Evolutionary conservation across 2,329 filamentous ascomycete species (phyloP).

Genomic region (Fusarium ramigenum): DNA sequence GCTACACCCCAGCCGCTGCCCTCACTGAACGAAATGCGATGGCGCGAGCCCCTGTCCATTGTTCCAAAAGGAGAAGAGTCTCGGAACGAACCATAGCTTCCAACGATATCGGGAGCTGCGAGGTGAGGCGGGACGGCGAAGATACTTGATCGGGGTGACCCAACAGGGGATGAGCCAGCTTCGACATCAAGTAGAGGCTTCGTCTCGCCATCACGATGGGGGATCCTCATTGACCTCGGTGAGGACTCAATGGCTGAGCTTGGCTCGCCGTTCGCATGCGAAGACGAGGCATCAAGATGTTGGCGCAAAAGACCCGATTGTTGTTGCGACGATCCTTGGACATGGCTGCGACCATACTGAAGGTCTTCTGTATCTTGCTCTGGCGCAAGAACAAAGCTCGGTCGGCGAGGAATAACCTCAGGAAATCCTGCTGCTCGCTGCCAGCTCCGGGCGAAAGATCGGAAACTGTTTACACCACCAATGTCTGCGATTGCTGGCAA

Average conservation of each 20-base stretch:
- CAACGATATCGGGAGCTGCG: conserved; percentile 74
- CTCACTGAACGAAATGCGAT: conserved; percentile 59
- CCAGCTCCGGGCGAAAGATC: conserved; percentile 93
- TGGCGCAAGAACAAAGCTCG: conserved; percentile 74
- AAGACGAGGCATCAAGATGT: conserved; percentile 57
- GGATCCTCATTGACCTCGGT: conserved; percentile 6
- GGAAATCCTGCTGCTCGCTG: conserved; percentile 88
- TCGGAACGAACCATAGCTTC: conserved; percentile 71
- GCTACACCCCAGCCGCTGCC: conserved; percentile 46
- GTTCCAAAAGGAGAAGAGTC: conserved; percentile 63
- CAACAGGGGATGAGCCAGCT: conserved; percentile 45
- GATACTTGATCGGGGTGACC: conserved; percentile 53
- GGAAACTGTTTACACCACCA: conserved; percentile 92
- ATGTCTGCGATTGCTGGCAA: conserved; percentile 72
- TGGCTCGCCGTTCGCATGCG: conserved; percentile 34
- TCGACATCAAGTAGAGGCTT: conserved; percentile 59
- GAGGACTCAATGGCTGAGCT: conserved; percentile 35
- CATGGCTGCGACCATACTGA: conserved; percentile 53
- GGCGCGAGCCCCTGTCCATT: conserved; percentile 50
- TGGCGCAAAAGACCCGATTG: conserved; percentile 60
- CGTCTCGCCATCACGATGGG: conserved; percentile 57
- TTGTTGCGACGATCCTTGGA: conserved; percentile 49
- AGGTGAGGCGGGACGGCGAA: conserved; percentile 69
- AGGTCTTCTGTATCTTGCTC: conserved; percentile 54
- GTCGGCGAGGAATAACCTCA: conserved; percentile 83